These are phyloP conservation scores for Trametes sp. DNA, from an alignment of 1,284 basidiomycete species.

Conservation along the genomic window DNA sequence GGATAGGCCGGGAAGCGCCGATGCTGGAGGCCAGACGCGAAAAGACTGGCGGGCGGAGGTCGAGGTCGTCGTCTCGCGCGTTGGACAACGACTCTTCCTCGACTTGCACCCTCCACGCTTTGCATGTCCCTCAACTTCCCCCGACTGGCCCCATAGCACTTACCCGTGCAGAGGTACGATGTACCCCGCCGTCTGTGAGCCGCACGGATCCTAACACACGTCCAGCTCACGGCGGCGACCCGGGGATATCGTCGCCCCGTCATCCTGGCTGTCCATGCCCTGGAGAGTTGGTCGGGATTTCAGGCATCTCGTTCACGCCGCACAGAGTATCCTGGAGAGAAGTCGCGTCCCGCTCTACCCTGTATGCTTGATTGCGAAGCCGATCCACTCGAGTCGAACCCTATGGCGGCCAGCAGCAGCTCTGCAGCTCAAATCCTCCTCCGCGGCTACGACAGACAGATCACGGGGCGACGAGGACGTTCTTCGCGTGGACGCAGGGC, in stretches of 20 bases:
- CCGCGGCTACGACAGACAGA: conserved; percentile 10
- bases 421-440: conserved; percentile 25
- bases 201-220: conserved; percentile 2
- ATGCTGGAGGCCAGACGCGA: conserved; percentile 27
- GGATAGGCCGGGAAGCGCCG: conserved; percentile 25
- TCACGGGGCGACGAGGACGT: neutral
- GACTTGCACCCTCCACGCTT: conserved; percentile 16
- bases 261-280: conserved; percentile 74
- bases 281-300: conserved; percentile 62
- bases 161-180: conserved; percentile 30
- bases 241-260: conserved; percentile 45
- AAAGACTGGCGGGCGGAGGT: conserved; percentile 20
- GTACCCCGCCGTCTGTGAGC: neutral
- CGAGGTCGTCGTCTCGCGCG: conserved; percentile 31
- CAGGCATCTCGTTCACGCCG: conserved; percentile 58
- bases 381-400: conserved; percentile 27
- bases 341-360: conserved; percentile 21
- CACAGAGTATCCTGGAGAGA: conserved; percentile 36
- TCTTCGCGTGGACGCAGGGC: neutral
- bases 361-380: conserved; percentile 29
- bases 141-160: conserved; percentile 27
- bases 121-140: conserved; percentile 29
- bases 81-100: conserved; percentile 24
- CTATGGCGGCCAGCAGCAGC: conserved; percentile 34
- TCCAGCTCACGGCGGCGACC: conserved; percentile 38